Evolutionary conservation across 805 yeast genomes (phyloP), one percentile per base, ranked within the genome.

Genomic region (Wickerhamiella nectarea): DNA sequence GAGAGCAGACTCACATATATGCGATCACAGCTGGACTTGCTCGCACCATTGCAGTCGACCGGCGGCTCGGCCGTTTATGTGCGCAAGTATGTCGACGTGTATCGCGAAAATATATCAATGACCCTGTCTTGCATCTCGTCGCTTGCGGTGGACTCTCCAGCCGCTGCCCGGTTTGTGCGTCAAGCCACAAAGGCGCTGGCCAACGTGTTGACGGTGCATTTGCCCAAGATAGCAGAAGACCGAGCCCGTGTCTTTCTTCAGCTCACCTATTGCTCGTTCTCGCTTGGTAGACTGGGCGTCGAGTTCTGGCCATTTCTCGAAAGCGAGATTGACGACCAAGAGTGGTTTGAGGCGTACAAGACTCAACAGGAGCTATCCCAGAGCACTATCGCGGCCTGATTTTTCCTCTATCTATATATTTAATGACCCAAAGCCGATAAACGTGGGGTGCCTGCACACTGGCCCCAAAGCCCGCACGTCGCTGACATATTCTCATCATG

Each of bases 251-350:
- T 86, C 18, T 72, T 87, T 50, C 63, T 89, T 26, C 98, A 89
- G 61, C 62, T 87, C 31, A 76, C 84, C 1, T 89, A 87, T 62
- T 83, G 95, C 51, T 80, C 94, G n/a, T 85, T 80, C 56, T 78
- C 94, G 29, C 66, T 89, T 42, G 77, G 80, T 1, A 67, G 86
- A 49, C 73, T 75, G 17, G 79, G 82, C 11, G 75, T 74, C 3
- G 83, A 80, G 52, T 82, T 83, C 57, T 79, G 82, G 62, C 58
- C 60, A 28, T 47, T 67, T 2, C 21, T 50, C 6, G 52, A n/a
- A n/a, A n/a, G n/a, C n/a, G n/a, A 48, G 28, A 45, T 45, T 4
- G 43, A 58, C 2, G 60, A 65, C n/a, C 56, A 59, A 20, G 68
- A 67, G 36, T 73, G 77, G 76, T 49, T 49, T 4, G 51, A 49